Percentiles rank a stretch among this genome's conserved stretches.
These are phyloP conservation scores for Cenchrus americanus DNA, from an alignment of 176 grass and related monocot species.

Conservation along the genomic window DNA sequence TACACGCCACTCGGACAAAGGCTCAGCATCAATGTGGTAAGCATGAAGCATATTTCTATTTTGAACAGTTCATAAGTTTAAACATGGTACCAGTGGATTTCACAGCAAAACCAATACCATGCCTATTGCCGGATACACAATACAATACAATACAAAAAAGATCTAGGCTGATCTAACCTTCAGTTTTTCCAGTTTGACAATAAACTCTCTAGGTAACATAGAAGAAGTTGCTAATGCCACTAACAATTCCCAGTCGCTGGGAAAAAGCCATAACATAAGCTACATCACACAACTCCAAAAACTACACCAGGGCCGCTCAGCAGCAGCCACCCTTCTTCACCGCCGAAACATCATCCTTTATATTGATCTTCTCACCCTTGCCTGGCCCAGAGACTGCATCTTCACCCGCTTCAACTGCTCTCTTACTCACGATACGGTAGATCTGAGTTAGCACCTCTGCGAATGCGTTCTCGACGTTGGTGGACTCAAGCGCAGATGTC, in stretches of 20 bases:
- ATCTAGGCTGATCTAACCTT: constrained; percentile 46
- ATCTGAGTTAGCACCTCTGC: constrained; percentile 82
- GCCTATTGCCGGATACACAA: constrained; percentile 32
- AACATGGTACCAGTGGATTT: constrained; percentile 36
- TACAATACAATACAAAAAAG: constrained; percentile 51
- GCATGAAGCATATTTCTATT: constrained; percentile 40
- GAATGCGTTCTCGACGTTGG: constrained; percentile 84
- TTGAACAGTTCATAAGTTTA: constrained; percentile 9
- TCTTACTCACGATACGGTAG: constrained; percentile 83
- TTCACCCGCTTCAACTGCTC: constrained; percentile 65
- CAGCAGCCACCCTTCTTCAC: constrained; percentile 82
- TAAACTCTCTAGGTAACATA: constrained; percentile 46
- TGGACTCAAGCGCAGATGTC: constrained; percentile 85
- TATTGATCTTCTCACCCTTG: constrained; percentile 81
- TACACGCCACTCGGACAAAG: not conserved
- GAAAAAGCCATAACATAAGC: constrained; percentile 42
- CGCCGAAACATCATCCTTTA: constrained; percentile 82
- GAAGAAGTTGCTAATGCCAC: constrained; percentile 47
- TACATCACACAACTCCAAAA: constrained; percentile 42
- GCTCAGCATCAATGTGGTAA: not conserved
- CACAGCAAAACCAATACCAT: constrained; percentile 34
- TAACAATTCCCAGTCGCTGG: constrained; percentile 45
- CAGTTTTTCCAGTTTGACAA: constrained; percentile 39
- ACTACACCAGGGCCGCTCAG: constrained; percentile 30
- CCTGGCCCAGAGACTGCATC: constrained; percentile 64